phyloP scores from a whole-genome alignment of 495 filamentous ascomycete genomes.

The Venustampulla echinocandica region DNA sequence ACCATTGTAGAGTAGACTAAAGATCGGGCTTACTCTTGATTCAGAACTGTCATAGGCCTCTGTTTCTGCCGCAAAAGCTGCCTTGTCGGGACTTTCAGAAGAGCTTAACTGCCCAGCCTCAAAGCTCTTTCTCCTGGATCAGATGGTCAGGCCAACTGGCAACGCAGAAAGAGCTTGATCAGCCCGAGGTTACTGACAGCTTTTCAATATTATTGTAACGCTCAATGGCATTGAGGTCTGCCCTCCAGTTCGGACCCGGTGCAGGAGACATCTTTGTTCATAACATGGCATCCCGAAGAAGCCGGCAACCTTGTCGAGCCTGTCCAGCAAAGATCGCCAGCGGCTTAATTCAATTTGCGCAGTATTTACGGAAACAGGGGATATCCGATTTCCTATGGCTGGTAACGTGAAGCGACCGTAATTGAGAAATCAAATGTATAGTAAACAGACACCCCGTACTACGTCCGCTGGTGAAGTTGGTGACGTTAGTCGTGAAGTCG shows the following conservation, averaged over 20 bases:
- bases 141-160: neutral
- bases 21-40: slow-evolving; percentile 18
- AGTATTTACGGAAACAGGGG: too few species aligned
- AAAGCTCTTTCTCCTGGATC: slow-evolving; percentile 12
- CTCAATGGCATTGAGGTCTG: slow-evolving; percentile 34
- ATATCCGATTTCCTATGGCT: too few species aligned
- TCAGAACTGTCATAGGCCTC: slow-evolving; percentile 18
- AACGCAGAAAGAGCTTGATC: neutral
- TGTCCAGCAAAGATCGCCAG: too few species aligned
- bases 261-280: slow-evolving; percentile 22
- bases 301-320: too few species aligned
- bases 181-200: slow-evolving; percentile 31
- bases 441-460: too few species aligned
- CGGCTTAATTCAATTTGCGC: too few species aligned
- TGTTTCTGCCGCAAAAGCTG: slow-evolving; percentile 21
- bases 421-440: too few species aligned
- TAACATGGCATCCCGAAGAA: slow-evolving; percentile 3
- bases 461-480: too few species aligned
- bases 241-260: slow-evolving; percentile 29
- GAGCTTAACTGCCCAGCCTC: slow-evolving; percentile 12
- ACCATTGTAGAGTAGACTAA: too few species aligned
- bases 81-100: slow-evolving; percentile 16
- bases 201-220: slow-evolving; percentile 44
- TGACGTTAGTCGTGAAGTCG: too few species aligned
- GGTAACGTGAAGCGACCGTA: too few species aligned